A percentile compares a stretch with the other conserved stretches of the same genome.
Conservation (phyloP, 2,329 filamentous ascomycete genomes). For the Paracamarosporium sp. region DNA sequence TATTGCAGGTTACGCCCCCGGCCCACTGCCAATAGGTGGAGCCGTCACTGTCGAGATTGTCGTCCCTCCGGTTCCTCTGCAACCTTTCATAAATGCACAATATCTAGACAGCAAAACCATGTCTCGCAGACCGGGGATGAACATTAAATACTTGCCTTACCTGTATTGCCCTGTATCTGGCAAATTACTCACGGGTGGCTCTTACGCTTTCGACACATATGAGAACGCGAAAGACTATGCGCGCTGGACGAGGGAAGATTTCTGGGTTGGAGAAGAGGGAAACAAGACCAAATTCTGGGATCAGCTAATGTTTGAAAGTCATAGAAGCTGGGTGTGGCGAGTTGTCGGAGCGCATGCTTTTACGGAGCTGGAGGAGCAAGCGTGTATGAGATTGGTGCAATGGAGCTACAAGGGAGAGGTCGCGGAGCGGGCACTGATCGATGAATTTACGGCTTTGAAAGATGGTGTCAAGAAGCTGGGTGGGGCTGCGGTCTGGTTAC, state of each 20-base stretch:
- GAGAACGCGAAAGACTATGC: not conserved
- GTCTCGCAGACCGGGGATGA: not conserved
- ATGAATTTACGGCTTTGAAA: not conserved
- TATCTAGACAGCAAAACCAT: not conserved
- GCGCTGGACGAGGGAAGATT: not conserved
- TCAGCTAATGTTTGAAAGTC: not conserved
- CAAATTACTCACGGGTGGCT: not conserved
- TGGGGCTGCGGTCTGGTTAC: not conserved
- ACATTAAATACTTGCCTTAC: not conserved
- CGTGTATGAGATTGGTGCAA: not conserved
- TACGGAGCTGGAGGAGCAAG: not conserved
- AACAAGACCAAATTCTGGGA: not conserved
- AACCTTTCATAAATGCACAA: not conserved
- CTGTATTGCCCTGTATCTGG: not conserved
- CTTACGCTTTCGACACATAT: not conserved
- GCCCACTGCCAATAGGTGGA: not conserved
- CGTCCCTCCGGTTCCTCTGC: not conserved
- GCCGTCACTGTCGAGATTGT: not conserved
- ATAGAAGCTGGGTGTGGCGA: not conserved
- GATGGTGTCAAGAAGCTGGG: not conserved
- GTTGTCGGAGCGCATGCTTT: not conserved
- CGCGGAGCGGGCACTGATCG: not conserved
- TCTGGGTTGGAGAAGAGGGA: not conserved
- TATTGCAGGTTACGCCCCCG: not conserved
- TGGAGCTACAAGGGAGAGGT: not conserved